phyloP scores from a whole-genome alignment of 139 green algal genomes.

The Micromonas commoda region DNA sequence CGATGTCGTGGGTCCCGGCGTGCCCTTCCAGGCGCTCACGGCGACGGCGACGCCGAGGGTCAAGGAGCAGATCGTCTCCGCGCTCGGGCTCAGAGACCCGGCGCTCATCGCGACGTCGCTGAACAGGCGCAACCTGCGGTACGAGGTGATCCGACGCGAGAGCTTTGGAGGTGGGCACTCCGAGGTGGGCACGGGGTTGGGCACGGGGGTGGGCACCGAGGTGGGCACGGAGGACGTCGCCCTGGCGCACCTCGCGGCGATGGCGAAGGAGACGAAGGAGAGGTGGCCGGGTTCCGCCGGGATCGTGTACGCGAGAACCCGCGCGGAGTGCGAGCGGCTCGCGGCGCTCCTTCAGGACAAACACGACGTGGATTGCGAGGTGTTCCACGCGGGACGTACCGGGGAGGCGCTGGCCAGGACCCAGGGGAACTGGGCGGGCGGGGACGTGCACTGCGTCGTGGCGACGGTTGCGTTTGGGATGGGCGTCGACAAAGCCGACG shows the following conservation, averaged over 20 bases:
- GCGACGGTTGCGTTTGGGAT: constrained; percentile 91
- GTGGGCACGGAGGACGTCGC: background rate
- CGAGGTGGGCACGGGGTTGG: too few relatives aligned
- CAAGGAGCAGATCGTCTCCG: background rate
- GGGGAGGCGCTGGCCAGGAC: background rate
- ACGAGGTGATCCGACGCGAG: background rate
- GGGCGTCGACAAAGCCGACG: constrained; percentile 76
- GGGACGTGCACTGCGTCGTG: constrained; percentile 22
- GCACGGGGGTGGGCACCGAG: too few relatives aligned
- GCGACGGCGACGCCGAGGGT: constrained; percentile 64
- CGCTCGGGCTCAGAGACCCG: background rate
- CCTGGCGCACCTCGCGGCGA: background rate
- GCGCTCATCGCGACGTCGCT: background rate
- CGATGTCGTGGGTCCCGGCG: constrained; percentile 14
- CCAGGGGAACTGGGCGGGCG: background rate
- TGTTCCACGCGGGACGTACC: background rate
- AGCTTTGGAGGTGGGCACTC: background rate
- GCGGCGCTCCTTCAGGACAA: background rate
- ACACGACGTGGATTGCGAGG: background rate
- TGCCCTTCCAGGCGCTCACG: constrained; percentile 59
- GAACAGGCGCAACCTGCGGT: background rate
- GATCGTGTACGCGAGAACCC: background rate
- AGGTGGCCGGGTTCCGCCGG: background rate
- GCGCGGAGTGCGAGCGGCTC: background rate
- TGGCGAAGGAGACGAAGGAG: background rate